Base-by-base conservation (phyloP, 257 asterid genomes). In the Solanum etuberosum region DNA sequence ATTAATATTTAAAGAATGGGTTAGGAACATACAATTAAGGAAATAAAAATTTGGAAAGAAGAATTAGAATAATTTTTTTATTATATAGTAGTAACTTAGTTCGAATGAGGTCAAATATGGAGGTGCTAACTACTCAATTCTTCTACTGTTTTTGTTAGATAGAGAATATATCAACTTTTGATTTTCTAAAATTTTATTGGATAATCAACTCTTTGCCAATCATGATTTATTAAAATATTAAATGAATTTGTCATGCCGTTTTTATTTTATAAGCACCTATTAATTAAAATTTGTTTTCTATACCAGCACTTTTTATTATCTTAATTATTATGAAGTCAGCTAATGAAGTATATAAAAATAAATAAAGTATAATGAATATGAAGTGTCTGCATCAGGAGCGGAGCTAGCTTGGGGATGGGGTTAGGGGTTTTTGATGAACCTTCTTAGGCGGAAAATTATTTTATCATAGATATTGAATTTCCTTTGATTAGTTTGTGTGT, bases 61-160 rank as follows among this genome's bases (percentile, higher is more conserved):
- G 61, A 42, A 77, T 27, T 25, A 25, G 5, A 46, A 74, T 63
- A 70, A 42, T 37, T 57, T 70, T 61, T 67, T 15, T 70, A 25
- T 61, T 51, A 65, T 83, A 18, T 61, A 37, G 10, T 86, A 78
- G 59, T 59, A n/a, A 35, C 40, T 80, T 43, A 80, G 40, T 27
- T 80, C 35, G 65, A 46, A 80, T 80, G 40, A 80, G 85, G 87
- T 84, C 78, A 84, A 63, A 68, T 27, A 65, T 51, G 43, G 80
- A 65, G 76, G 37, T 80, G 85, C 85, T 46, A 80, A 18, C 85
- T 43, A 80, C 85, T 80, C 67, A 46, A 80, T 29, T 38, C 46
- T 70, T 40, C 42, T 43, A 29, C 23, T 31, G 11, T 35, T 38
- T 61, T 10, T 48, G n/a, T 21, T 31, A 37, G 54, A 40, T 32